Conservation (phyloP, 805 yeast species). For the Kregervanrija delftensis region DNA sequence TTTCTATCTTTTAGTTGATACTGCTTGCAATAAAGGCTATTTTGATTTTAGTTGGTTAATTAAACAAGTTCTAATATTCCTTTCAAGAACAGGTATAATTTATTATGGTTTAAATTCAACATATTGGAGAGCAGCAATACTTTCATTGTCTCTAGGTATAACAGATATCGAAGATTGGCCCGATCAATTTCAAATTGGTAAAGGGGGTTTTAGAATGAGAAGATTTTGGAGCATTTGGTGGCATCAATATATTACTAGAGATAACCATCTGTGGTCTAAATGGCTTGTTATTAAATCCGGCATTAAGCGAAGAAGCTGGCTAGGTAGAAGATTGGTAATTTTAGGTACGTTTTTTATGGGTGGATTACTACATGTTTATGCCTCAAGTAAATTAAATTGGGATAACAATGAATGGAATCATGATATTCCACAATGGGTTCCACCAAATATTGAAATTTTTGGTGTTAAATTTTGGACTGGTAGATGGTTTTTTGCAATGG, state of each 20-base stretch:
- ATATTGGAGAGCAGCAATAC: conserved; percentile 5
- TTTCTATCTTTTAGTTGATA: neutral
- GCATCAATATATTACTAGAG: conserved; percentile 11
- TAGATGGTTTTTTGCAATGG: conserved; percentile 1
- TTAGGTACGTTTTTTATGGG: conserved; percentile 1
- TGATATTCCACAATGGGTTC: neutral
- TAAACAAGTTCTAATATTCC: neutral
- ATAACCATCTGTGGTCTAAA: conserved; percentile 1
- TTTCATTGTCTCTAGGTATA: conserved; percentile 2
- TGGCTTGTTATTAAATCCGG: neutral
- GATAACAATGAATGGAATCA: neutral
- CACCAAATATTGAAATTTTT: neutral
- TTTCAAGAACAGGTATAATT: neutral
- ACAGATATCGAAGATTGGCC: conserved; percentile 9
- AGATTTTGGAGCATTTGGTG: conserved; percentile 11
- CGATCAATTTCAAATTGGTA: conserved; percentile 5
- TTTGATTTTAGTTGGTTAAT: neutral
- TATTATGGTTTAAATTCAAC: conserved; percentile 6
- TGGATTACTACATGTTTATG: conserved; percentile 1
- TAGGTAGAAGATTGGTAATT: neutral
- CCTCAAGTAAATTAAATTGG: conserved; percentile 1
- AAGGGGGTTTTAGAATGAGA: conserved; percentile 2
- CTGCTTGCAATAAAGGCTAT: neutral
- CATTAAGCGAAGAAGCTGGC: neutral
- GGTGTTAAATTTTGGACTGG: neutral